Base-by-base conservation (phyloP, 2,329 filamentous ascomycete genomes). In the Berkeleyomyces rouxiae region DNA sequence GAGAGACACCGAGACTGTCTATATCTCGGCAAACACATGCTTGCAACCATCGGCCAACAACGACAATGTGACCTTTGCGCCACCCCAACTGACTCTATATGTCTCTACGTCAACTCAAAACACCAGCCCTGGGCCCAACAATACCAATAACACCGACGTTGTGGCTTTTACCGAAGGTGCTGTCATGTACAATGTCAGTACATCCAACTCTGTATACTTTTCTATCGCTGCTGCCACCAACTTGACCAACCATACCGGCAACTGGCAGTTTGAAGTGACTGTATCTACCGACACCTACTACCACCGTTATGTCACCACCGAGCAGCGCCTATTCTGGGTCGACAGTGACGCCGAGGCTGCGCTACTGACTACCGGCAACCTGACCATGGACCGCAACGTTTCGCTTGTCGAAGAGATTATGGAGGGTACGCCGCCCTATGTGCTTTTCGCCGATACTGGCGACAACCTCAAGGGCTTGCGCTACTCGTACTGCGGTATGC, bases 21-120 rank as follows among this genome's bases (percentile, higher is more conserved):
- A 87, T 72, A 79, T 99, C 61, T 90, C 90, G 1, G 83, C 90
- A 51, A 97, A 90, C 67, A 91, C 88, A 0, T 99, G 93, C 72
- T 73, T 82, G 36, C 90, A 95, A 68, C 93, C 92, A 10, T 71
- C 73, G 23, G 76, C 47, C 11, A 49, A 53, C 2, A 63, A 60
- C 13, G 16, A 13, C 13, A 64, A 61, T 36, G 62, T 63, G 7
- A 61, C 59, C 2, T n/a, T 43, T 4, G 13, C 44, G 36, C 81
- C 87, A 10, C 86, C 87, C 1, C 90, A 95, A 68, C 79, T 97
- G 59, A 81, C 81, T 10, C 75, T 97, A 7, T 95, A 87, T 69
- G 77, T 96, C 58, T 95, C 90, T 2, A 83, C 76, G 16, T 82
- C 82, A 2, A 69, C 76, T 1, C 75, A 77, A 10, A 87, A 90